Evolutionary conservation across 2,329 filamentous ascomycete species (phyloP), one percentile per base, ranked within the genome.

Genomic region (Cladosporium cucumerinum): DNA sequence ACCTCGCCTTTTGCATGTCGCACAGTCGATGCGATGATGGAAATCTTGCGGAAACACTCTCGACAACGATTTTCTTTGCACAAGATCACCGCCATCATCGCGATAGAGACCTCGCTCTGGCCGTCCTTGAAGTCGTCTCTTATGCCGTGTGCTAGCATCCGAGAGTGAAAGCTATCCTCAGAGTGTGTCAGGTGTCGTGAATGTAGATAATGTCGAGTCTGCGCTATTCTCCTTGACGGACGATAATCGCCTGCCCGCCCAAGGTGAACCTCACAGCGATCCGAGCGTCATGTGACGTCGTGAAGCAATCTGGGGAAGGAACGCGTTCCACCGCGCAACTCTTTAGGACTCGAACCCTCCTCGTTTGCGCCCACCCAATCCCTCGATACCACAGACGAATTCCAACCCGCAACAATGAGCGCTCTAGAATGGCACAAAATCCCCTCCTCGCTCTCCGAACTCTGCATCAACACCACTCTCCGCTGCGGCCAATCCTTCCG

Each of bases 401-500:
- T 21, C 28, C 28, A 30, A 46, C 39, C n/a, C 39, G 36, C 59
- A 54, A 70, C 25, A 4, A 82, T 82, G 80, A 75, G 77, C 34
- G 70, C 69, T 6, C 62, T 81, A 36, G 90, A 92, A 75, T 99
- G 95, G 95, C 87, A 87, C 69, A 96, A 91, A 80, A 80, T 99
- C 70, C 93, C 95, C 26, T 81, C 97, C 48, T 90, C 84, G 66
- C 80, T 97, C 36, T 86, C 88, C 4, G 95, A 99, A 75, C 85
- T 99, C 4, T 97, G 92, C 76, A 93, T 99, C 69, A 92, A 97
- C 72, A 99, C 94, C 0, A 97, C 93, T 0, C 82, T 99, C 36
- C 89, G 94, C 67, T 99, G 95, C 76, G 95, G 95, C 3, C 95
- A 99, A 77, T 97, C 94, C 0, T 99, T 99, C 71, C 81, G 94